Conservation (phyloP, 495 filamentous ascomycete genomes). For the Daldinia concentrica region DNA sequence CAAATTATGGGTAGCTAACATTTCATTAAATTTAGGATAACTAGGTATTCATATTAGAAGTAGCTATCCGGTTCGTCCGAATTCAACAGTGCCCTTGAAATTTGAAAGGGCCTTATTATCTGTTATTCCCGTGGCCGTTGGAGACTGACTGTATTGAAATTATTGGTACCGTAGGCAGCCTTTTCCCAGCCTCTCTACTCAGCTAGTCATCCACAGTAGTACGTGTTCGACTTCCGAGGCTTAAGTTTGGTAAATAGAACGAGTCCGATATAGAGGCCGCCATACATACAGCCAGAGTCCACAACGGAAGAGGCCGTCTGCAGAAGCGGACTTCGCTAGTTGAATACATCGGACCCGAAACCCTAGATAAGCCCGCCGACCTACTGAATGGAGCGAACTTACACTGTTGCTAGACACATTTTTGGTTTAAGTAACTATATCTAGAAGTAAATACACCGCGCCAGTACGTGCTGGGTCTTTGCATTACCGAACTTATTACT, state of each 20-base stretch:
- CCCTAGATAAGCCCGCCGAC: not conserved
- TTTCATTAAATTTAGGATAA: not conserved
- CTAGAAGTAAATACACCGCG: not conserved
- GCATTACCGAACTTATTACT: not conserved
- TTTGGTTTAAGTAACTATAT: not conserved
- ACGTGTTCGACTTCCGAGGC: not conserved
- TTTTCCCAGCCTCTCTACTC: not conserved
- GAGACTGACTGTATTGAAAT: not conserved
- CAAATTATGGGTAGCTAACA: not conserved
- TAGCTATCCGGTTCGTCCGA: not conserved
- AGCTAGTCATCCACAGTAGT: not conserved
- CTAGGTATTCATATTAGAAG: not conserved
- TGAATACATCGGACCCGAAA: constrained; percentile 1
- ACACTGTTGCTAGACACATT: not conserved
- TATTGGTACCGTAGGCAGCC: not conserved
- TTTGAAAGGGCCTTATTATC: not conserved
- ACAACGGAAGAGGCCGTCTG: constrained; percentile 18
- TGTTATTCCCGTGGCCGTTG: not conserved
- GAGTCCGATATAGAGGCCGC: not conserved
- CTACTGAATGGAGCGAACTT: not conserved
- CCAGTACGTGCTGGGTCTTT: not conserved
- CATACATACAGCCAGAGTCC: not conserved
- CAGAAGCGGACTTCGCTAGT: constrained; percentile 5
- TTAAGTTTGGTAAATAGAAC: not conserved
- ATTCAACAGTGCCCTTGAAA: not conserved